Percentiles rank a stretch among this genome's conserved stretches.
These are phyloP conservation scores for Usnea hakonensis DNA, from an alignment of 495 filamentous ascomycete genomes.

Conservation along the genomic window DNA sequence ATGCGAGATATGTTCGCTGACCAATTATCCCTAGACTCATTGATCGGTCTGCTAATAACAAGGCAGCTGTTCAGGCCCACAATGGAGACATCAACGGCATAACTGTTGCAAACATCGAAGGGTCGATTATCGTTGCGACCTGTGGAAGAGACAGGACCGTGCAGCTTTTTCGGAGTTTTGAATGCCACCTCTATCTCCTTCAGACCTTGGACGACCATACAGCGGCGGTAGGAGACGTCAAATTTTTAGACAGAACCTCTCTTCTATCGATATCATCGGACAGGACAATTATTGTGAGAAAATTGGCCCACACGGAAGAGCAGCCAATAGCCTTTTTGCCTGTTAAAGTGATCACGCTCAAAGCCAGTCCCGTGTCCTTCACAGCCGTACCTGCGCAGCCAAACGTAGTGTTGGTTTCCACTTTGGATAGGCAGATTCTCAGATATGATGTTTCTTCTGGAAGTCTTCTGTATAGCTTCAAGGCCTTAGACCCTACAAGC, in stretches of 20 bases:
- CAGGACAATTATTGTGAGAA: constrained; percentile 70
- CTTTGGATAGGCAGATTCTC: constrained; percentile 72
- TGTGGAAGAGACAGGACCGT: constrained; percentile 83
- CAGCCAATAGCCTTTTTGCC: constrained; percentile 70
- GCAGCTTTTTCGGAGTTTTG: constrained; percentile 66
- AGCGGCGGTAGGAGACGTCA: constrained; percentile 55
- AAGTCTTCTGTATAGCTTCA: constrained; percentile 63
- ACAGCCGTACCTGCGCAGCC: constrained; percentile 52
- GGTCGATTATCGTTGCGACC: constrained; percentile 58
- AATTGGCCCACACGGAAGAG: constrained; percentile 52
- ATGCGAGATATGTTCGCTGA: background rate
- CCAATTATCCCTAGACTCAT: constrained; percentile 32
- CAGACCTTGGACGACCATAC: constrained; percentile 77
- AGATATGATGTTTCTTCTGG: constrained; percentile 69
- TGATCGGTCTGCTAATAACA: constrained; percentile 40
- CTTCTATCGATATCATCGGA: constrained; percentile 84
- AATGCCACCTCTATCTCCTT: constrained; percentile 48
- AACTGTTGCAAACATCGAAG: constrained; percentile 48
- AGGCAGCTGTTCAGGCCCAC: constrained; percentile 72
- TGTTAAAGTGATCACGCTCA: constrained; percentile 65
- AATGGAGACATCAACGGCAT: constrained; percentile 79
- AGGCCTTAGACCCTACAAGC: constrained; percentile 67
- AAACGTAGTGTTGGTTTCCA: constrained; percentile 61
- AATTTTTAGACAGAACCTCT: constrained; percentile 57
- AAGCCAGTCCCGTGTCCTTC: constrained; percentile 82